These are phyloP conservation scores for Bocquillonia castaneifolia DNA, from an alignment of 441 rosid species.

Conservation along the genomic window DNA sequence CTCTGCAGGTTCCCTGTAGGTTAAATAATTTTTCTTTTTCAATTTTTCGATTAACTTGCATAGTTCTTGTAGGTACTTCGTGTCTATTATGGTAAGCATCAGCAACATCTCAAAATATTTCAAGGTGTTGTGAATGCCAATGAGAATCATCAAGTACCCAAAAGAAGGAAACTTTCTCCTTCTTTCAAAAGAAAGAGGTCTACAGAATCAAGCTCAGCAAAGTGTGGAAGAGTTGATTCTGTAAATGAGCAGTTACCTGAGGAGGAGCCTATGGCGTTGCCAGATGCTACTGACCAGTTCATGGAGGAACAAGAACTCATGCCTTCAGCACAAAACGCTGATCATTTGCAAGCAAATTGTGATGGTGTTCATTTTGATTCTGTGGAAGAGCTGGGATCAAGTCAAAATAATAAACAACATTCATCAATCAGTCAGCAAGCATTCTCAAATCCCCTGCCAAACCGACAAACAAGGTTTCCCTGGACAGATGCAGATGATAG, in stretches of 20 bases:
- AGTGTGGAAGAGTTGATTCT: conserved; percentile 35
- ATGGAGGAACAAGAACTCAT: conserved; percentile 28
- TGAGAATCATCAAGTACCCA: conserved; percentile 24
- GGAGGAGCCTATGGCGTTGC: conserved; percentile 15
- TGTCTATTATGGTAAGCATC: conserved; percentile 58
- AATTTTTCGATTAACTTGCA: conserved; percentile 7
- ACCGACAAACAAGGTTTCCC: conserved; percentile 50
- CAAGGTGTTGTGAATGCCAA: conserved; percentile 36
- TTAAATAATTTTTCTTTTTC: not conserved
- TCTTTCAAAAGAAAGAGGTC: conserved; percentile 57
- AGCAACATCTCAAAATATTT: conserved; percentile 41
- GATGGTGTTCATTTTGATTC: conserved; percentile 38
- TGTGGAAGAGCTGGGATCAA: conserved; percentile 34
- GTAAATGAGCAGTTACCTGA: conserved; percentile 29
- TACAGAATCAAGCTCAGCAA: conserved; percentile 29
- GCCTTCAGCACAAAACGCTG: conserved; percentile 35
- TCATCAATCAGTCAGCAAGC: conserved; percentile 41
- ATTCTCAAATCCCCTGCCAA: conserved; percentile 43
- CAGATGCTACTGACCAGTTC: conserved; percentile 34
- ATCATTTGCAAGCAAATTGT: conserved; percentile 27
- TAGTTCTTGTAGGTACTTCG: conserved; percentile 66
- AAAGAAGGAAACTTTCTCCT: conserved; percentile 31
- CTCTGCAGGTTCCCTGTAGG: not conserved
- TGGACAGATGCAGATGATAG: conserved; percentile 95
- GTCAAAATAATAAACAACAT: conserved; percentile 42